phyloP scores from a whole-genome alignment of 2,329 filamentous ascomycete genomes.

The Cladosporium halotolerans region DNA sequence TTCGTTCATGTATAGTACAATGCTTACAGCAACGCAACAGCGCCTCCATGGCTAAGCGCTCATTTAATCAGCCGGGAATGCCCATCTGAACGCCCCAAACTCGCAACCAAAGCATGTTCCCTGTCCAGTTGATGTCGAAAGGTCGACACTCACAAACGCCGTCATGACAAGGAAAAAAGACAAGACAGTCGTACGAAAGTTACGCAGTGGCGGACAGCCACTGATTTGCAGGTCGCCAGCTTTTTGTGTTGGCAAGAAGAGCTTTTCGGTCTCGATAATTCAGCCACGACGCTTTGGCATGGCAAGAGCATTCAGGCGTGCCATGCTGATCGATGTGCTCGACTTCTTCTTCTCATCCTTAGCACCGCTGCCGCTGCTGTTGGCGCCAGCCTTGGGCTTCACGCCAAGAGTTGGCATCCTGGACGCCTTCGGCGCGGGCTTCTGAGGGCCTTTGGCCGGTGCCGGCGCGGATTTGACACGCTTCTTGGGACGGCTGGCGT shows the following conservation, averaged over 20 bases:
- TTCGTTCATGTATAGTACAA: too few relatives aligned
- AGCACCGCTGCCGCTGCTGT: neutral
- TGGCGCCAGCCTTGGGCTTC: slow-evolving; percentile 25
- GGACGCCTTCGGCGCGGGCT: slow-evolving; percentile 11
- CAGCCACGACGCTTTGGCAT: slow-evolving; percentile 26
- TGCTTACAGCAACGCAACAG: too few relatives aligned
- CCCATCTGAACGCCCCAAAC: too few relatives aligned
- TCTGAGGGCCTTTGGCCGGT: slow-evolving; percentile 3
- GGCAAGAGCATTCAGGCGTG: slow-evolving; percentile 26
- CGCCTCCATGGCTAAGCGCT: too few relatives aligned
- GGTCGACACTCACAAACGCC: neutral
- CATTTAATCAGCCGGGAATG: too few relatives aligned
- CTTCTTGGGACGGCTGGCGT: slow-evolving; percentile 24
- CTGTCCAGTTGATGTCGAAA: too few relatives aligned
- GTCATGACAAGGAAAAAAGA: slow-evolving; percentile 5
- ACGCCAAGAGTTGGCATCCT: slow-evolving; percentile 26
- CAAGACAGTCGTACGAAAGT: neutral
- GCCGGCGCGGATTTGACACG: slow-evolving; percentile 19
- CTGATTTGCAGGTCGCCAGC: neutral
- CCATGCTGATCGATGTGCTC: slow-evolving; percentile 25
- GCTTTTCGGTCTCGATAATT: neutral
- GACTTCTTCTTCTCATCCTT: slow-evolving; percentile 15
- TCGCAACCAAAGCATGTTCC: too few relatives aligned
- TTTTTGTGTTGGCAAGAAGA: too few relatives aligned
- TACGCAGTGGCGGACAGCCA: neutral